Conservation (phyloP, 331 rosid species). For the Pyracantha coccinea region DNA sequence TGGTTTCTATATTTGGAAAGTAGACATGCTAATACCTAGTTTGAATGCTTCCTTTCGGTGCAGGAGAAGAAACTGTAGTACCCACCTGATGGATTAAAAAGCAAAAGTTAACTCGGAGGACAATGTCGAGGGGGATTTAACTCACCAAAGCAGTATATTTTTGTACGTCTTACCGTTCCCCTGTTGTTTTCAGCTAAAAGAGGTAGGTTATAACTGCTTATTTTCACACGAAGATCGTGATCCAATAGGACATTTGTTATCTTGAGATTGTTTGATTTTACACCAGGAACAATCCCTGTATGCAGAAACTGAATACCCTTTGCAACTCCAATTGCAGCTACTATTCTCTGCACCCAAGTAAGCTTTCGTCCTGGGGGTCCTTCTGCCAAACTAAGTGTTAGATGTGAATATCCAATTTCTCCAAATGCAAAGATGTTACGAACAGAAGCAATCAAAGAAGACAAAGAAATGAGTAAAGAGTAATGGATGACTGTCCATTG, state of each 20-base stretch:
- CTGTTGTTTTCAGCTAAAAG: conserved; percentile 44
- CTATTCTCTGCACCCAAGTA: conserved; percentile 77
- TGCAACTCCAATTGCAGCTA: conserved; percentile 73
- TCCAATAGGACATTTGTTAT: conserved; percentile 74
- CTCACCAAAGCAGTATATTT: background rate
- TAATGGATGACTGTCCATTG: background rate
- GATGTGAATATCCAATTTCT: background rate
- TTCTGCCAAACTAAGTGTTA: conserved; percentile 38
- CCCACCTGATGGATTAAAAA: conserved; percentile 38
- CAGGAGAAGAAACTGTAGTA: conserved; percentile 33
- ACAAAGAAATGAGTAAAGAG: background rate
- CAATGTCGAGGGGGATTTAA: background rate
- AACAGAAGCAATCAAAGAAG: background rate
- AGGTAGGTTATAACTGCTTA: conserved; percentile 67
- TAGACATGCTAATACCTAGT: conserved; percentile 36
- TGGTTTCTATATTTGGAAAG: background rate
- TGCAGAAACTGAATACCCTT: conserved; percentile 92
- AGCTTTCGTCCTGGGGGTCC: conserved; percentile 43
- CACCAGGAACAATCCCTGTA: conserved; percentile 88
- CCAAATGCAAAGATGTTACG: background rate
- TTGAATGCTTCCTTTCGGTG: conserved; percentile 49
- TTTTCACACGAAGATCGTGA: conserved; percentile 61
- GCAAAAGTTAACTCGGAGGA: conserved; percentile 5
- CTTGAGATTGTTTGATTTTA: conserved; percentile 67
- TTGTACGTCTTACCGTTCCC: conserved; percentile 36